Percentiles rank a stretch among this genome's conserved stretches.
These are phyloP conservation scores for Ustilago sp. DNA, from an alignment of 1,284 basidiomycete species.

Conservation along the genomic window DNA sequence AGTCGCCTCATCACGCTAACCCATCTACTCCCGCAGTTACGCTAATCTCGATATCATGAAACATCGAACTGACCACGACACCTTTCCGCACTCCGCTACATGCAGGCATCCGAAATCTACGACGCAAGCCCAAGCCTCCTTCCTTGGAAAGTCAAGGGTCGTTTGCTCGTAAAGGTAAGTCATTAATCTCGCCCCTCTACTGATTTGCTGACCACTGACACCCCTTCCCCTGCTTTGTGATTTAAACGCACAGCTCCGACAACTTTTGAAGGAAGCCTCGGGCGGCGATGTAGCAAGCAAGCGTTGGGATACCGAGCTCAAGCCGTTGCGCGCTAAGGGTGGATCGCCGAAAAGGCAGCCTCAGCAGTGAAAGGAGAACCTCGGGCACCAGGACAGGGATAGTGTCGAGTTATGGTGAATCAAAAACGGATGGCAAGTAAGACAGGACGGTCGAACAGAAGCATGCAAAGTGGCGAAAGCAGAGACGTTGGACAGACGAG, in stretches of 20 bases:
- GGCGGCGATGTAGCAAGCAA: conserved; percentile 36
- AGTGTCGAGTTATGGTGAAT: neutral
- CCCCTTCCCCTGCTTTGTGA: neutral
- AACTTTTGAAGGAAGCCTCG: conserved; percentile 23
- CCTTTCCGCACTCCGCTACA: neutral
- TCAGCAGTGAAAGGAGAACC: neutral
- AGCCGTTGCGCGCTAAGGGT: conserved; percentile 21
- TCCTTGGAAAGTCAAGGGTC: conserved; percentile 40
- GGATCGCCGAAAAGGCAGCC: conserved; percentile 25
- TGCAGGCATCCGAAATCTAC: conserved; percentile 33
- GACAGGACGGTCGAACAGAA: no score
- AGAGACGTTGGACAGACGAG: neutral
- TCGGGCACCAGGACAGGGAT: no score
- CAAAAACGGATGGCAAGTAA: neutral
- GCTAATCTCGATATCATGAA: neutral
- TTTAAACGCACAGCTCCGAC: conserved; percentile 22
- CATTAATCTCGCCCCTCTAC: neutral
- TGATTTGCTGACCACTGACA: neutral
- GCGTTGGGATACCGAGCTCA: conserved; percentile 41
- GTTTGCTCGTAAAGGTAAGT: conserved; percentile 37
- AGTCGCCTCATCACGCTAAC: neutral
- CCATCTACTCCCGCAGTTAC: neutral
- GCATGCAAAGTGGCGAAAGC: neutral
- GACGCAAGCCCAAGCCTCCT: conserved; percentile 30
- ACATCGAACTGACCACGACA: neutral